Conservation (phyloP, 805 yeast genomes). For the Cyberlindnera veronae region DNA sequence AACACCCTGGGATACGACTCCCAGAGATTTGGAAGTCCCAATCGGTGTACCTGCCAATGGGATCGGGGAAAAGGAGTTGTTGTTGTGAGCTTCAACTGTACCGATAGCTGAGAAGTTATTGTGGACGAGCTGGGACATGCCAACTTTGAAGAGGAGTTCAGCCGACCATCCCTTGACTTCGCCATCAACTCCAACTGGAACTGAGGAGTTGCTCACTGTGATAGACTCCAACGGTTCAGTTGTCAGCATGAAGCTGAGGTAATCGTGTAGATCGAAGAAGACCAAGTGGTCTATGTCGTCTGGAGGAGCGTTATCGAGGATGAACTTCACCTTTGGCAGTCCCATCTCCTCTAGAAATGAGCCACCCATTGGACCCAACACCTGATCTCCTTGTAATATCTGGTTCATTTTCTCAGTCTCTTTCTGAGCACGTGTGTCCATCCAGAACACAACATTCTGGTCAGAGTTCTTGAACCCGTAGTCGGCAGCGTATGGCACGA, state of each 20-base stretch:
- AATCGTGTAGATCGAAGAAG: constrained; percentile 53
- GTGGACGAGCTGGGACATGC: constrained; percentile 16
- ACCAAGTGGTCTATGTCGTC: constrained; percentile 27
- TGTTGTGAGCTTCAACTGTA: constrained; percentile 22
- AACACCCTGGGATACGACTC: constrained; percentile 42
- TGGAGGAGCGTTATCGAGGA: constrained; percentile 28
- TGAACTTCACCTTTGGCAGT: constrained; percentile 45
- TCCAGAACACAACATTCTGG: constrained; percentile 53
- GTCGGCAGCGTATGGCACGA: constrained; percentile 34
- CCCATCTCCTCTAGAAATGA: constrained; percentile 55
- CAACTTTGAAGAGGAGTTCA: constrained; percentile 24
- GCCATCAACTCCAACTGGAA: constrained; percentile 49
- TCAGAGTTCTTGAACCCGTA: constrained; percentile 20
- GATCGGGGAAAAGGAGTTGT: constrained; percentile 1
- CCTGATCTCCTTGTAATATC: constrained; percentile 13
- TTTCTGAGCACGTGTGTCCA: constrained; percentile 45
- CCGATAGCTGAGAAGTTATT: constrained; percentile 30
- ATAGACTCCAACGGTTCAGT: constrained; percentile 14
- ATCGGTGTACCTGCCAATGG: constrained; percentile 33
- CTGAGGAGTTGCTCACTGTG: constrained; percentile 6
- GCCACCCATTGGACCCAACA: constrained; percentile 37
- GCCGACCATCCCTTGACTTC: constrained; percentile 52
- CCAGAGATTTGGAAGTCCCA: constrained; percentile 15
- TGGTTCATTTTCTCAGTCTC: constrained; percentile 31
- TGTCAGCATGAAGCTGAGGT: constrained; percentile 29